These are phyloP conservation scores for Penicillium italicum DNA, from an alignment of 2,329 filamentous ascomycete species.

Conservation along the genomic window DNA sequence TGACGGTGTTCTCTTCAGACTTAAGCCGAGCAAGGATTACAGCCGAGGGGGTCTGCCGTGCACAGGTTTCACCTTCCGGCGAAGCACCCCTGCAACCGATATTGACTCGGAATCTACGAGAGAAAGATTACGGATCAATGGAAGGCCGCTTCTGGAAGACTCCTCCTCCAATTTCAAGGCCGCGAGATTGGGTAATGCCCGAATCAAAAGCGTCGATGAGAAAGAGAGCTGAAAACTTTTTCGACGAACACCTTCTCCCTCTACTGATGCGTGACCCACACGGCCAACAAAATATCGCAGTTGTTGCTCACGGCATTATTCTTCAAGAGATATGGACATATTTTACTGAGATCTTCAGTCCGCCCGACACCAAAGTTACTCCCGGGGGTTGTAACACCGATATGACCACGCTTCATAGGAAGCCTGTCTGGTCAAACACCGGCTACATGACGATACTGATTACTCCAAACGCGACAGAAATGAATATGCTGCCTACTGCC, in stretches of 20 bases:
- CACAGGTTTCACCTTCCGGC: conserved; percentile 4
- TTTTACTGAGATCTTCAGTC: conserved; percentile 55
- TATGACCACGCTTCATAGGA: conserved; percentile 46
- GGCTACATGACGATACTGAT: conserved; percentile 56
- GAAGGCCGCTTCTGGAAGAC: conserved; percentile 27
- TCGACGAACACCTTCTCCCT: conserved; percentile 61
- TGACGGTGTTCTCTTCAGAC: conserved; percentile 73
- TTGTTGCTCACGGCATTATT: conserved; percentile 83
- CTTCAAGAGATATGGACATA: conserved; percentile 65
- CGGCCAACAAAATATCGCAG: conserved; percentile 50
- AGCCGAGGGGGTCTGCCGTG: conserved; percentile 28
- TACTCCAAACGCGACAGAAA: conserved; percentile 1
- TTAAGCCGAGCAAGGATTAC: conserved; percentile 66
- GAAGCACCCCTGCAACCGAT: conserved; percentile 7
- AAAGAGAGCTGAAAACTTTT: conserved; percentile 60
- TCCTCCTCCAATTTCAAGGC: conserved; percentile 11
- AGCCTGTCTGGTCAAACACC: conserved; percentile 63
- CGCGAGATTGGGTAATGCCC: conserved; percentile 3
- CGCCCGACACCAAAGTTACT: conserved; percentile 39
- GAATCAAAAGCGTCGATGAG: conserved; percentile 69
- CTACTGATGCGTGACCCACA: conserved; percentile 43
- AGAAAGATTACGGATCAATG: conserved; percentile 42
- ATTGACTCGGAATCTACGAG: conserved; percentile 30
- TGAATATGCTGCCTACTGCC: neutral
- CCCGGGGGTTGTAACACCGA: conserved; percentile 28